A percentile compares a stretch with the other conserved stretches of the same genome.
Conservation (phyloP, 2,329 filamentous ascomycete genomes). For the Botryosphaeria dothidea region DNA sequence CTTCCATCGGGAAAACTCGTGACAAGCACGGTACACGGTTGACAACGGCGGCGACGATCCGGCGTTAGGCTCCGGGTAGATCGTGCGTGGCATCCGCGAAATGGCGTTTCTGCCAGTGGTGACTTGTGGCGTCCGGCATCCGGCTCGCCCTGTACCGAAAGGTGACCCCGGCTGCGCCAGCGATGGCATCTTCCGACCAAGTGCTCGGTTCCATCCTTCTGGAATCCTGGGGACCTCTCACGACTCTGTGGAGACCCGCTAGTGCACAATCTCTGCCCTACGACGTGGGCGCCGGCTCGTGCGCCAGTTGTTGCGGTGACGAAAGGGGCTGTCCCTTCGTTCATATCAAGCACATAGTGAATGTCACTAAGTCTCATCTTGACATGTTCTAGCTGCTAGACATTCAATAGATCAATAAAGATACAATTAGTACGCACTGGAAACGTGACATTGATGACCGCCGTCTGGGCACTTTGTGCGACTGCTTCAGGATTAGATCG, state of each 20-base stretch:
- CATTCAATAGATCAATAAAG: too few relatives aligned
- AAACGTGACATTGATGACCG: too few relatives aligned
- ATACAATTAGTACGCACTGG: too few relatives aligned
- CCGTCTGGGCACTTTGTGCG: too few relatives aligned
- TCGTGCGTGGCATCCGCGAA: not conserved
- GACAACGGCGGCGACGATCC: not conserved
- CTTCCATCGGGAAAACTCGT: not conserved
- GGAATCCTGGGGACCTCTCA: not conserved
- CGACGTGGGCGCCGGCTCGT: not conserved
- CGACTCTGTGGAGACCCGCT: not conserved
- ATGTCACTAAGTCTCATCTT: too few relatives aligned
- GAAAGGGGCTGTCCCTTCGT: not conserved
- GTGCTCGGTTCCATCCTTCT: not conserved
- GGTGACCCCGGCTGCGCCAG: not conserved
- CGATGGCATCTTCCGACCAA: not conserved
- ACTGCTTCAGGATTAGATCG: too few relatives aligned
- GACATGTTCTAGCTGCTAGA: too few relatives aligned
- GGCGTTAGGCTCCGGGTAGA: constrained; percentile 6
- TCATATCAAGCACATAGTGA: not conserved
- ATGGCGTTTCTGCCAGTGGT: not conserved
- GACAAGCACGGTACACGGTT: not conserved
- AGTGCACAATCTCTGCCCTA: not conserved
- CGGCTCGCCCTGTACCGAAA: constrained; percentile 7
- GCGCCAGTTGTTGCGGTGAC: not conserved
- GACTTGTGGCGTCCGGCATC: constrained; percentile 8